Percentiles rank a stretch among this genome's conserved stretches.
phyloP scores from a whole-genome alignment of 1,284 basidiomycete genomes.

The Thecaphora frezii region DNA sequence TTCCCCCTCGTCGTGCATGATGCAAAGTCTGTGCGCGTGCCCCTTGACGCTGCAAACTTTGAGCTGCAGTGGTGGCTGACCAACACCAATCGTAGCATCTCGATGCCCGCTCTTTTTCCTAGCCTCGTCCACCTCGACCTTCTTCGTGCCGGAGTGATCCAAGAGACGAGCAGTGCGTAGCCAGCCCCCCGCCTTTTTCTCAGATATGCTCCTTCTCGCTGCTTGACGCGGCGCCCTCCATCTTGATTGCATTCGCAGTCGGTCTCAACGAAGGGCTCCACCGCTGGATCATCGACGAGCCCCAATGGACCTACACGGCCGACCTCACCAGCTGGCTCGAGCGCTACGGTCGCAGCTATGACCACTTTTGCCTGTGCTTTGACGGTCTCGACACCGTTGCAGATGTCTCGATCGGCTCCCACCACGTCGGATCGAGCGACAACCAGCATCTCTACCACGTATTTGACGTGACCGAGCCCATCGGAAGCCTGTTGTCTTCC shows the following conservation, averaged over 20 bases:
- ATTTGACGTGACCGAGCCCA: slow-evolving; percentile 60
- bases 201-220: too few relatives aligned
- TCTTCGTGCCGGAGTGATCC: slow-evolving; percentile 64
- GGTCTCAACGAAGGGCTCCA: slow-evolving; percentile 67
- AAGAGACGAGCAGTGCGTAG: slow-evolving; percentile 65
- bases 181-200: too few relatives aligned
- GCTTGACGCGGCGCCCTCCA: too few relatives aligned
- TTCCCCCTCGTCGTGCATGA: slow-evolving; percentile 11
- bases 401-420: slow-evolving; percentile 65
- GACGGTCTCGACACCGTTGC: slow-evolving; percentile 68
- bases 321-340: slow-evolving; percentile 63
- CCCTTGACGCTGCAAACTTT: slow-evolving; percentile 7
- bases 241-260: too few relatives aligned
- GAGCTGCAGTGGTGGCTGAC: slow-evolving; percentile 67
- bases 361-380: slow-evolving; percentile 65
- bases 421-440: slow-evolving; percentile 66
- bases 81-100: slow-evolving; percentile 66
- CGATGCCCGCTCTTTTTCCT: slow-evolving; percentile 65
- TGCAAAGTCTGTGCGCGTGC: not conserved
- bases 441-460: slow-evolving; percentile 67
- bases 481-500: not conserved
- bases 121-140: slow-evolving; percentile 67
- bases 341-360: slow-evolving; percentile 28
- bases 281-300: slow-evolving; percentile 66
- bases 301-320: slow-evolving; percentile 68